Base-by-base conservation (phyloP, 2,329 filamentous ascomycete species). In the Epichloe festucae region DNA sequence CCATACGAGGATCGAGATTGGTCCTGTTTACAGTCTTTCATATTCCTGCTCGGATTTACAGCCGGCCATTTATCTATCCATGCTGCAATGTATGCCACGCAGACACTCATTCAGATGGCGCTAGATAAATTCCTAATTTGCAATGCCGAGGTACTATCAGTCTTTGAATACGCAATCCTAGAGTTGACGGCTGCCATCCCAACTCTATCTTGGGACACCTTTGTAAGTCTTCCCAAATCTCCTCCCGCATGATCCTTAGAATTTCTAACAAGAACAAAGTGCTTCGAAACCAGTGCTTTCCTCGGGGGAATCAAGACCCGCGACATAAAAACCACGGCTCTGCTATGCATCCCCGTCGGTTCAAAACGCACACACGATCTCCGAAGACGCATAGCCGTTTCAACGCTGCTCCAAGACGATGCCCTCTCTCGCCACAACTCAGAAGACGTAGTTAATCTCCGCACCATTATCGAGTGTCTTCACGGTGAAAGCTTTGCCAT, bases 331-430 rank as follows among this genome's bases (percentile, higher is more conserved):
- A 72, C 74, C 51, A 76, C 79, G 44, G 69, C 82, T 4, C 69
- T 89, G 11, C 67, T 73, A 17, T 73, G 75, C 43, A 72, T 91
- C 15, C 79, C 85, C 0, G 68, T 76, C 10, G 71, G 68, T 5
- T 73, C 70, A 3, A 59, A 70, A 0, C 65, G 65, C 15, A 66
- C 77, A 1, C 76, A 84, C 54, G 76, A 83, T 38, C 69, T 91
- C 31, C 77, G 83, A 35, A 75, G 84, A 11, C 73, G 82, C 36
- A 72, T 93, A 7, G 84, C 87, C 3, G 69, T 84, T 5, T 74
- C 77, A 1, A 82, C 80, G 56, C 71, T 87, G 55, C 77, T 87
- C 54, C 62, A 72, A 34, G 71, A 81, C 55, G 58, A 70, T 0
- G 55, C 63, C 0, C 66, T 75, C 1, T 68, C 70, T 8, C 63